These are phyloP conservation scores for Lachancea waltii DNA, from an alignment of 805 yeast species.

Conservation along the genomic window DNA sequence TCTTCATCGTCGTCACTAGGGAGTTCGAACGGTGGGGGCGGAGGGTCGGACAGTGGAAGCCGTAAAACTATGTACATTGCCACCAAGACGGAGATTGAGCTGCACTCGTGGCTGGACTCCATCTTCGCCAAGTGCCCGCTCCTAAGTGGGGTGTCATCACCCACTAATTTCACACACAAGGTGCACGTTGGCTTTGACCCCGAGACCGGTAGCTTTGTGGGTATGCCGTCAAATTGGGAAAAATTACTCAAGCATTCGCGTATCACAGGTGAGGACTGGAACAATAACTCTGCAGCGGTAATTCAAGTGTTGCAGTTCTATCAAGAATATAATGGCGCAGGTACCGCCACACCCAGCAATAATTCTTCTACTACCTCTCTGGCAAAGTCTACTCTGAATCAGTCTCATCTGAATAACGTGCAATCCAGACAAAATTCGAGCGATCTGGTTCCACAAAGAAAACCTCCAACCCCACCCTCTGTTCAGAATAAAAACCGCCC, in stretches of 20 bases:
- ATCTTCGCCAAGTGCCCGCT: constrained; percentile 71
- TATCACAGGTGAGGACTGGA: constrained; percentile 85
- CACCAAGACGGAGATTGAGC: constrained; percentile 70
- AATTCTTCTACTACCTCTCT: constrained; percentile 6
- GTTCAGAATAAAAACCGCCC: constrained; percentile 8
- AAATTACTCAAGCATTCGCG: constrained; percentile 76
- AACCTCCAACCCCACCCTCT: constrained; percentile 51
- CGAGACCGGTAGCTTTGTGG: constrained; percentile 79
- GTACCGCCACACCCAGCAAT: constrained; percentile 6
- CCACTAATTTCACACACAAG: constrained; percentile 90
- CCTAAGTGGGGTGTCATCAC: constrained; percentile 67
- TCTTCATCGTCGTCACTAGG: constrained; percentile 13
- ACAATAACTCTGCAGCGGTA: constrained; percentile 91
- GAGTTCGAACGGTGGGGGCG: background rate
- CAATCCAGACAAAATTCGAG: constrained; percentile 2
- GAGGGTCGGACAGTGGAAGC: constrained; percentile 21
- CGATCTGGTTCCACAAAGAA: constrained; percentile 43
- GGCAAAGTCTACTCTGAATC: constrained; percentile 4
- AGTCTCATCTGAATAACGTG: constrained; percentile 3
- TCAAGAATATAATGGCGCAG: constrained; percentile 36
- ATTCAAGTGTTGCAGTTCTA: constrained; percentile 85
- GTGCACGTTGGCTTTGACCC: constrained; percentile 88
- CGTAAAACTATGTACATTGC: constrained; percentile 65
- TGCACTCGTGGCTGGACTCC: constrained; percentile 86
- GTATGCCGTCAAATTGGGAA: constrained; percentile 93